These are phyloP conservation scores for Furcasterigmium furcatum DNA, from an alignment of 2,329 filamentous ascomycete genomes.

Conservation along the genomic window DNA sequence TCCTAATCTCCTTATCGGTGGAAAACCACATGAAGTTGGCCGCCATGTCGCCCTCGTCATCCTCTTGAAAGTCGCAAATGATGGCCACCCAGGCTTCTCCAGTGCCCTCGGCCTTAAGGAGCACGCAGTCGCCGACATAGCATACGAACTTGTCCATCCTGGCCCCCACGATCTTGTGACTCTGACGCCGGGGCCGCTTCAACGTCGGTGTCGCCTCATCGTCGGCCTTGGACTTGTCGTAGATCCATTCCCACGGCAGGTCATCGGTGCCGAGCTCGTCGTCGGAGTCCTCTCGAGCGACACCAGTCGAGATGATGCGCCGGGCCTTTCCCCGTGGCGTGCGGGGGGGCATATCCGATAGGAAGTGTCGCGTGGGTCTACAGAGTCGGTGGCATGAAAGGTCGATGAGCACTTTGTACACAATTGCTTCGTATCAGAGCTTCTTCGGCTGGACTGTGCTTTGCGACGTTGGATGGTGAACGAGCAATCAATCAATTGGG, in stretches of 20 bases:
- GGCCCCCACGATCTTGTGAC: conserved; percentile 68
- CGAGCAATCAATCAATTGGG: too few relatives aligned
- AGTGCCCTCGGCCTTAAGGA: conserved; percentile 82
- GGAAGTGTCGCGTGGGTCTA: too few relatives aligned
- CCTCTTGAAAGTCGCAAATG: conserved; percentile 76
- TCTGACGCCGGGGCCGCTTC: conserved; percentile 30
- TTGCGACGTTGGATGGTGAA: too few relatives aligned
- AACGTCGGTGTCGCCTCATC: conserved; percentile 14
- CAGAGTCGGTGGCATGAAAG: too few relatives aligned
- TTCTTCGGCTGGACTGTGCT: too few relatives aligned
- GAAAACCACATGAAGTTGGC: conserved; percentile 97
- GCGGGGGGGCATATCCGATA: neutral
- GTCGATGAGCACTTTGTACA: too few relatives aligned
- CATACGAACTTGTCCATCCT: conserved; percentile 80
- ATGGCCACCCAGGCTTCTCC: conserved; percentile 93
- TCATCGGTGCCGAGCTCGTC: conserved; percentile 78
- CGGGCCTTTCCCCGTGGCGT: neutral
- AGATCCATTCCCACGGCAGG: conserved; percentile 77
- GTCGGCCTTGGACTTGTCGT: conserved; percentile 36
- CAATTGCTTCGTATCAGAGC: too few relatives aligned
- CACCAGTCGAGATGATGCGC: conserved; percentile 38
- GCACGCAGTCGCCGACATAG: conserved; percentile 74
- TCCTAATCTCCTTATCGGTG: conserved; percentile 83
- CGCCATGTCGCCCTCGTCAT: conserved; percentile 72
- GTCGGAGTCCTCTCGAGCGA: conserved; percentile 77